Conservation (phyloP, 164 flowering plant genomes). For the Umbilicus rupestris region DNA sequence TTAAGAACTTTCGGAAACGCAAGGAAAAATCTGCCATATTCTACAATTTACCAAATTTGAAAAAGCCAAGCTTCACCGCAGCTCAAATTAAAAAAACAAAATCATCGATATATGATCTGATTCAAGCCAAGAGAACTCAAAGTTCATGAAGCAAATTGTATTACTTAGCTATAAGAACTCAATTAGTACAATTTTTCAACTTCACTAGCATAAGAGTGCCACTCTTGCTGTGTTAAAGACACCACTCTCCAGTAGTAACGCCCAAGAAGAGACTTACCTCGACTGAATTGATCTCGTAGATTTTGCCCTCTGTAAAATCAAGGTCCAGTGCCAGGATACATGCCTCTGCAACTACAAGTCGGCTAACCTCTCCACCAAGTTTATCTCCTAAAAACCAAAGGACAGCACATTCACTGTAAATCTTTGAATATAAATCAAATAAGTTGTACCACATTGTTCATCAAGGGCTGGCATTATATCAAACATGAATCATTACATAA, state of each 20-base stretch:
- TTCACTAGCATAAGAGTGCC: background rate
- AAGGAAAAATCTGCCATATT: background rate
- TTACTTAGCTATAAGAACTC: background rate
- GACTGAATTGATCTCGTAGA: constrained; percentile 78
- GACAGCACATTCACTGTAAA: background rate
- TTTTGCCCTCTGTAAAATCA: constrained; percentile 59
- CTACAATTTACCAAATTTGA: background rate
- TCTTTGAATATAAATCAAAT: no score
- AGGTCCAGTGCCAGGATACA: constrained; percentile 87
- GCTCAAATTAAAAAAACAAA: background rate
- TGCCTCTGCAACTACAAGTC: constrained; percentile 93
- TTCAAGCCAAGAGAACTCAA: background rate
- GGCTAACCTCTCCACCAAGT: constrained; percentile 89
- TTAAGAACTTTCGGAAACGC: background rate
- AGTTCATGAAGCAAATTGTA: background rate
- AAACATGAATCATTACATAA: background rate
- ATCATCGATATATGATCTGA: no score
- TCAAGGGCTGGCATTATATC: background rate
- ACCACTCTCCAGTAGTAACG: background rate
- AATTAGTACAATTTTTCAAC: background rate
- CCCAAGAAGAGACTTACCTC: constrained; percentile 32
- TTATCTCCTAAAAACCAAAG: constrained; percentile 55
- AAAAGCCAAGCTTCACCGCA: background rate
- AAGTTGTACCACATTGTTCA: background rate
- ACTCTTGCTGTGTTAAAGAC: background rate